Percentiles rank a stretch among this genome's conserved stretches.
Evolutionary conservation across 495 filamentous ascomycete genomes (phyloP).

Genomic region (Hypoxylon crocopeplum): DNA sequence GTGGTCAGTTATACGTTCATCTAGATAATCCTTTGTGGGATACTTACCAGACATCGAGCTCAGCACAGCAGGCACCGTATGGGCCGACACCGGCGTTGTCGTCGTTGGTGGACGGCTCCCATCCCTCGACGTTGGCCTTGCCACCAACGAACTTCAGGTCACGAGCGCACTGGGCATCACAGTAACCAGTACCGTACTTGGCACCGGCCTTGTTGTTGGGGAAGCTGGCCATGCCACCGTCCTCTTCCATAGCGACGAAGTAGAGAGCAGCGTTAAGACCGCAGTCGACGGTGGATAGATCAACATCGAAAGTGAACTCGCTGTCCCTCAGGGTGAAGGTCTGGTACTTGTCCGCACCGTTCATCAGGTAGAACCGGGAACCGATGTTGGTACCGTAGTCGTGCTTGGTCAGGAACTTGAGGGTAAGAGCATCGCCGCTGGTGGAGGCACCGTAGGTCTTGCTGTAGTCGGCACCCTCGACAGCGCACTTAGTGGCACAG

Average conservation of each 20-base stretch:
- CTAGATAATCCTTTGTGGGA: not conserved
- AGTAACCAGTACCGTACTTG: slow-evolving; percentile 67
- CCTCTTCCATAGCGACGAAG: slow-evolving; percentile 63
- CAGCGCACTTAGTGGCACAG: slow-evolving; percentile 55
- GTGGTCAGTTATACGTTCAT: not conserved
- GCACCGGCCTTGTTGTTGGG: slow-evolving; percentile 64
- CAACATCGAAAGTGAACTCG: slow-evolving; percentile 68
- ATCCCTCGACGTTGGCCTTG: slow-evolving; percentile 66
- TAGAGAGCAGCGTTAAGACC: slow-evolving; percentile 67
- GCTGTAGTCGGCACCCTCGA: slow-evolving; percentile 57
- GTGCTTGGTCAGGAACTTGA: slow-evolving; percentile 64
- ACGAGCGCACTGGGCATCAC: slow-evolving; percentile 63
- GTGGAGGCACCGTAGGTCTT: slow-evolving; percentile 57
- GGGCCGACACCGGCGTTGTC: slow-evolving; percentile 64
- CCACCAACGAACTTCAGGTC: slow-evolving; percentile 62
- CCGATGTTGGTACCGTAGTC: slow-evolving; percentile 57
- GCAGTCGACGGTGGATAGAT: slow-evolving; percentile 60
- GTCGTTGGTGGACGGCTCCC: slow-evolving; percentile 64
- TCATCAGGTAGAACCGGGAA: slow-evolving; percentile 65
- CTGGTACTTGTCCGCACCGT: slow-evolving; percentile 58
- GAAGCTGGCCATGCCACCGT: slow-evolving; percentile 61
- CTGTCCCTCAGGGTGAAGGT: slow-evolving; percentile 61
- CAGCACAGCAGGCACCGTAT: slow-evolving; percentile 73
- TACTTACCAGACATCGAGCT: slow-evolving; percentile 70
- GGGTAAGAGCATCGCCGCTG: slow-evolving; percentile 55